Conservation (phyloP, 768 basidiomycete genomes). For the Leccinum imitatum region DNA sequence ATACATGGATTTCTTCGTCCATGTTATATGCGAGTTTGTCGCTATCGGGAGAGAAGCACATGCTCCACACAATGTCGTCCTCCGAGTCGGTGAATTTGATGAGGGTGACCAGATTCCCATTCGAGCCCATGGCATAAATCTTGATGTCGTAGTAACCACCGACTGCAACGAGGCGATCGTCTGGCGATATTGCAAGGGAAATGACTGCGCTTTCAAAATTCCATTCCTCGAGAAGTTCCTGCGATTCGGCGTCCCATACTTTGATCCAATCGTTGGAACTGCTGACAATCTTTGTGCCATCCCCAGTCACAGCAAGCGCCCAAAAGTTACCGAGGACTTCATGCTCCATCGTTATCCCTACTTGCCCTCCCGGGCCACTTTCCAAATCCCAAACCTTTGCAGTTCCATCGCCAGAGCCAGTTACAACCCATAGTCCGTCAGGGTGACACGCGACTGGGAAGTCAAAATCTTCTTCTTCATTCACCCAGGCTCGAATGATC, state of each 20-base stretch:
- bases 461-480: rapidly evolving
- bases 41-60: background rate
- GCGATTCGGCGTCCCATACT: background rate
- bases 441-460: background rate
- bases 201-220: rapidly evolving
- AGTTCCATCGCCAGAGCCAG: no score
- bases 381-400: background rate
- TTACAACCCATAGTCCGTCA: background rate
- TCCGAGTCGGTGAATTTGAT: no score
- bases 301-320: background rate
- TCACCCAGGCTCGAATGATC: no score
- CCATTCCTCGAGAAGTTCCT: background rate
- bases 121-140: background rate
- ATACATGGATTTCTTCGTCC: background rate
- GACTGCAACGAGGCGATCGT: background rate
- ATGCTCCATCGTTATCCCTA: background rate
- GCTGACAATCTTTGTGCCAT: background rate
- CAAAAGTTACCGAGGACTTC: background rate
- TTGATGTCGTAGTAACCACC: rapidly evolving
- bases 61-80: no score
- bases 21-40: background rate
- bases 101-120: no score
- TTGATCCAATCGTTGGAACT: background rate
- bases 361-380: background rate
- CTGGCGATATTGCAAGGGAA: background rate